Evolutionary conservation across 805 yeast genomes (phyloP), one percentile per base, ranked within the genome.

Genomic region (Ogataea sp.): DNA sequence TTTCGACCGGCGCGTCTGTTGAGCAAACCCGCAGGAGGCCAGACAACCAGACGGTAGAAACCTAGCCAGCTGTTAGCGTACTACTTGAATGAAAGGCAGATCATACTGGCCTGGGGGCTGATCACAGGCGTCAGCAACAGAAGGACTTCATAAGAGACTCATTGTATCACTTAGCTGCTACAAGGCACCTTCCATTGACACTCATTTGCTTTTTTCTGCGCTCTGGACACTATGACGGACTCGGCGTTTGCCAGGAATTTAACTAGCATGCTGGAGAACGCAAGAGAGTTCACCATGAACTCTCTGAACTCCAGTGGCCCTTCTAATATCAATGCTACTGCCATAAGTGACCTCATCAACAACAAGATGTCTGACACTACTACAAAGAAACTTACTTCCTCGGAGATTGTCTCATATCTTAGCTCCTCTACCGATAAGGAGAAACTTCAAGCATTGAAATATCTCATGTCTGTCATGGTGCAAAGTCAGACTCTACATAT

Each of bases 391-490:
- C 16, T 75, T 43, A 67, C 79, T n/a, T 75, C 85, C 1, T 67
- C 68, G 34, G 93, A 88, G 46, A 74, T 90, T 31, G 62, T 73
- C 17, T 72, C 71, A 32, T 67, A 82, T 34, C 67, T 90, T 42
- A 80, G 73, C 53, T 83, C 95, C 1, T 65, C 83, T 33, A 66
- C 69, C 23, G 87, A 83, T 20, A 66, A 87, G 36, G 88, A 82
- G 38, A 65, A 75, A 7, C 63, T 74, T 36, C 65, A 64, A 16
- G 86, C 85, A 0, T 60, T 83, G 20, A 78, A 77, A 44, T 0
- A 61, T 27, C 14, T 35, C 7, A 35, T 27, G 32, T 20, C 25
- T 8, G 20, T 35, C 6, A 35, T 65, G 11, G 62, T 60, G 28
- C 50, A 63, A 2, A 56, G 52, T 41, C 46, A 55, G 17, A 53